Evolutionary conservation across 257 asterid species (phyloP).

Genomic region (Solanum chiquidenum): DNA sequence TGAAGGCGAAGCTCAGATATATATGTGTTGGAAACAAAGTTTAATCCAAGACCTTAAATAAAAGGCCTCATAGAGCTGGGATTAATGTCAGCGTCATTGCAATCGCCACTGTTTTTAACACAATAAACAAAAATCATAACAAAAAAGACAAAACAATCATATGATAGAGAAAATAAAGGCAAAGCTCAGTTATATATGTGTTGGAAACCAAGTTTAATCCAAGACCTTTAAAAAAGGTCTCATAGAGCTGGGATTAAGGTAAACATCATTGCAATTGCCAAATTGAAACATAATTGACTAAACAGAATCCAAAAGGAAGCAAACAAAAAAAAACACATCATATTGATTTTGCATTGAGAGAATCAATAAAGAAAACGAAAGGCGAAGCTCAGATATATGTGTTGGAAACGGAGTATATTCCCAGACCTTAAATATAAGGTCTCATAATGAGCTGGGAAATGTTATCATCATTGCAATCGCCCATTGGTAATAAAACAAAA

Average conservation of each 20-base stretch:
- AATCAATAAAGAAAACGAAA: neutral
- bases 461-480: constrained; percentile 32
- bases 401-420: constrained; percentile 21
- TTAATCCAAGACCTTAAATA: neutral
- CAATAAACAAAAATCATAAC: neutral
- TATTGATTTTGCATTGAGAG: neutral
- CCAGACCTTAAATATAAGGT: constrained; percentile 23
- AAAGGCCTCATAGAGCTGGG: neutral
- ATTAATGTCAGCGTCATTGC: neutral
- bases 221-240: neutral
- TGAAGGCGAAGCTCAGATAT: neutral
- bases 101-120: neutral
- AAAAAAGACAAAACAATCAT: neutral
- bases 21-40: neutral
- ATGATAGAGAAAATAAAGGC: neutral
- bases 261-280: neutral
- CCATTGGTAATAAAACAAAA: neutral
- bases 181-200: neutral
- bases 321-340: neutral
- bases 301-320: neutral
- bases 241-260: neutral
- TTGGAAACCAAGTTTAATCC: neutral
- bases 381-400: constrained; percentile 10
- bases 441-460: constrained; percentile 67
- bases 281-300: neutral